phyloP scores from a whole-genome alignment of 2,329 filamentous ascomycete genomes.

The Ophiostoma ips region DNA sequence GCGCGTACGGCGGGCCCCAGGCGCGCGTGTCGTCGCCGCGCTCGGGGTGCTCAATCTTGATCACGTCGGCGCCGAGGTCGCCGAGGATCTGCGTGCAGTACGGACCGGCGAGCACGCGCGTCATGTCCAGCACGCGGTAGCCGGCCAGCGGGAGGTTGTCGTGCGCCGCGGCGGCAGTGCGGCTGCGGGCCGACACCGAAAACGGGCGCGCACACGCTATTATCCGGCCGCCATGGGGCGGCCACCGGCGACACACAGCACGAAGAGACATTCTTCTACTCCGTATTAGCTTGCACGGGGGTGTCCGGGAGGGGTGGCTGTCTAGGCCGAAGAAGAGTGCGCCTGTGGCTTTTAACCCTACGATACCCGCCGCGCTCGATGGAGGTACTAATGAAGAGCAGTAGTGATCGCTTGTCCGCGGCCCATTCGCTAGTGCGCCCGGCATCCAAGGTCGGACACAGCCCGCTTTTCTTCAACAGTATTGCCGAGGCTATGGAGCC shows the following conservation, averaged over 20 bases:
- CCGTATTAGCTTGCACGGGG: no score
- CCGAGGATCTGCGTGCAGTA: conserved; percentile 96
- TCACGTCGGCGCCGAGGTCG: conserved; percentile 88
- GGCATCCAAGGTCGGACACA: not conserved
- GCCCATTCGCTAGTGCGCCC: not conserved
- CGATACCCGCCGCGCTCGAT: no score
- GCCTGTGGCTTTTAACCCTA: no score
- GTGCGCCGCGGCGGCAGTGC: not conserved
- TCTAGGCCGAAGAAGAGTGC: no score
- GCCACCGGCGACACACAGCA: no score
- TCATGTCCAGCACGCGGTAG: conserved; percentile 89
- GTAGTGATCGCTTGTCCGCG: no score
- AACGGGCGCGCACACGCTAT: not conserved
- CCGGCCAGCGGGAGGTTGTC: conserved; percentile 56
- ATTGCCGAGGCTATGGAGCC: not conserved
- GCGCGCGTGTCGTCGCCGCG: conserved; percentile 87
- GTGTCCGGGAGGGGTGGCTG: no score
- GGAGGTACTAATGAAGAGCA: no score
- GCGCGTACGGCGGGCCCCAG: conserved; percentile 90
- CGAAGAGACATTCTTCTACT: no score
- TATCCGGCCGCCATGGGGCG: no score
- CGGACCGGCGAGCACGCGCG: conserved; percentile 87
- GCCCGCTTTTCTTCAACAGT: not conserved
- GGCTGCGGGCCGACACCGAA: not conserved
- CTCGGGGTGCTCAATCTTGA: conserved; percentile 90